A percentile compares a stretch with the other conserved stretches of the same genome.
phyloP scores from a whole-genome alignment of 352 stramenopile genomes.

The Phytophthora boehmeriae region DNA sequence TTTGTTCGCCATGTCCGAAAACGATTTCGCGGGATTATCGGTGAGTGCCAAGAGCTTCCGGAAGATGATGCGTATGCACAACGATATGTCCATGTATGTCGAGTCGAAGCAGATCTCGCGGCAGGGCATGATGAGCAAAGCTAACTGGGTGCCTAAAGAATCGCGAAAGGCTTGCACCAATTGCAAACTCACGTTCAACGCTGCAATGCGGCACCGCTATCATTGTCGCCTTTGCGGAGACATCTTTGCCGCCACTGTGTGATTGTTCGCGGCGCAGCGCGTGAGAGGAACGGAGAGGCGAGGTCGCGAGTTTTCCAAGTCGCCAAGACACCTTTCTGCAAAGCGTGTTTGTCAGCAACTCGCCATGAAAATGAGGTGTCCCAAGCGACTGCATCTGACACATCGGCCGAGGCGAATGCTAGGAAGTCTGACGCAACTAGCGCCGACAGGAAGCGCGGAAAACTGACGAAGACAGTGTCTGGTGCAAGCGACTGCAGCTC shows the following conservation, averaged over 20 bases:
- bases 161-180: constrained; percentile 56
- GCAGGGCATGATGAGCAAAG: constrained; percentile 51
- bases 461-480: constrained; percentile 18
- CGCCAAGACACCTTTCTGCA: constrained; percentile 65
- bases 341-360: constrained; percentile 55
- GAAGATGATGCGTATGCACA: constrained; percentile 56
- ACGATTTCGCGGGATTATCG: constrained; percentile 47
- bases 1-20: constrained; percentile 64
- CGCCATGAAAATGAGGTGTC: constrained; percentile 28
- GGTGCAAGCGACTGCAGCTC: constrained; percentile 10
- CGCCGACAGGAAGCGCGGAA: constrained; percentile 8
- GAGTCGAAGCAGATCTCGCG: constrained; percentile 72
- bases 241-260: constrained; percentile 78
- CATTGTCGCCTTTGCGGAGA: constrained; percentile 83
- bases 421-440: constrained; percentile 7
- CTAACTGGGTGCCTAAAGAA: constrained; percentile 63
- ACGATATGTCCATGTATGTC: constrained; percentile 59
- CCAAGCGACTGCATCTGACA: constrained; percentile 6
- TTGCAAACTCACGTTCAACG: constrained; percentile 66
- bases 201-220: constrained; percentile 58
- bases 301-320: constrained; percentile 58
- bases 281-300: constrained; percentile 12
- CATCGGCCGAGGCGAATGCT: constrained; percentile 11
- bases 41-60: constrained; percentile 41
- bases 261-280: constrained; percentile 53